Percentiles rank a stretch among this genome's conserved stretches.
Evolutionary conservation across 176 grass and related monocot genomes (phyloP).

Genomic region (Oryza longistaminata): DNA sequence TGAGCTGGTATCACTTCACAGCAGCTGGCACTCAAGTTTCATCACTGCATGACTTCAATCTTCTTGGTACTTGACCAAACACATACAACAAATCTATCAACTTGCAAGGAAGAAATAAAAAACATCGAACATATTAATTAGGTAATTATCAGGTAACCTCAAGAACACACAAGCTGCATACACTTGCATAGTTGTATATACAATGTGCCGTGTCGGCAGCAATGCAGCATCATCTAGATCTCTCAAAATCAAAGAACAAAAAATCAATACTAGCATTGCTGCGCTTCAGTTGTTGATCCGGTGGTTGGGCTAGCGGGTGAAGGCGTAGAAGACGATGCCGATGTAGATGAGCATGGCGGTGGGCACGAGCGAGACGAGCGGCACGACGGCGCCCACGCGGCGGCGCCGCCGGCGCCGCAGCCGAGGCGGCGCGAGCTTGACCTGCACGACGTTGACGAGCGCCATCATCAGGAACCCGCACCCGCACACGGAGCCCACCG

Average conservation of each 20-base stretch:
- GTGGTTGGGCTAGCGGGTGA: constrained; percentile 36
- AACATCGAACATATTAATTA: neutral
- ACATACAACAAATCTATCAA: neutral
- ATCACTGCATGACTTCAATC: neutral
- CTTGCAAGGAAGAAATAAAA: neutral
- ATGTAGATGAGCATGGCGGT: constrained; percentile 78
- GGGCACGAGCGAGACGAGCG: constrained; percentile 74
- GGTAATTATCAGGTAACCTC: neutral
- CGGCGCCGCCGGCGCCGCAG: constrained; percentile 56
- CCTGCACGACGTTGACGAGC: constrained; percentile 83
- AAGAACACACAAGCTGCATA: neutral
- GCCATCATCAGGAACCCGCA: constrained; percentile 88
- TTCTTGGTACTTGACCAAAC: neutral
- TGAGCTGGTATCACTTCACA: neutral
- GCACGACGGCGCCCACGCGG: constrained; percentile 58
- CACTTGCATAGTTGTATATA: neutral
- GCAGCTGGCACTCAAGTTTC: neutral
- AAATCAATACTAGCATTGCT: neutral
- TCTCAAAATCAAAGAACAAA: neutral
- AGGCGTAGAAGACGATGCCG: constrained; percentile 72
- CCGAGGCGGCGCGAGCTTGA: constrained; percentile 76
- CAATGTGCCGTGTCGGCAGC: neutral
- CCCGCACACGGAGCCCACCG: constrained; percentile 60
- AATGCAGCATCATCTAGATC: neutral
- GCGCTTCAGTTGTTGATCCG: neutral